These are phyloP conservation scores for Kurtzmaniella quercitrusa DNA, from an alignment of 1,139 yeast genomes.

Conservation along the genomic window DNA sequence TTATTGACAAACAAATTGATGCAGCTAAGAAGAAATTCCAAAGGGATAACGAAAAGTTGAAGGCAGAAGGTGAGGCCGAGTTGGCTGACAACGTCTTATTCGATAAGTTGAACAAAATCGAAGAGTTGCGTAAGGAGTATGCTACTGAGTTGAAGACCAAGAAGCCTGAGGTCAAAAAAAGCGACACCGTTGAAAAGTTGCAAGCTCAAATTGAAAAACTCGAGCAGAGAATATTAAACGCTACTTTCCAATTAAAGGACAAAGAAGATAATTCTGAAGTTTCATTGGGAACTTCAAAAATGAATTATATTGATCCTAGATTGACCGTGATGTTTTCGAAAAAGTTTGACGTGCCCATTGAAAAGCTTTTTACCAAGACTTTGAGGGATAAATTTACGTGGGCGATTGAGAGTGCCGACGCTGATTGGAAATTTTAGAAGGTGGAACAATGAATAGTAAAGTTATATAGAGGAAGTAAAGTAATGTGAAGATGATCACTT, in stretches of 20 bases:
- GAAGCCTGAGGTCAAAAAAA: constrained; percentile 52
- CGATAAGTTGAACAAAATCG: constrained; percentile 55
- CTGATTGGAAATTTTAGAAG: constrained; percentile 71
- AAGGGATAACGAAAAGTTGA: constrained; percentile 74
- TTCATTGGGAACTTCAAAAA: constrained; percentile 87
- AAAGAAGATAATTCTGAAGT: constrained; percentile 94
- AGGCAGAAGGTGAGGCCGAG: constrained; percentile 50
- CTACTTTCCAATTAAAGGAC: constrained; percentile 75
- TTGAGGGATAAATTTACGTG: constrained; percentile 88
- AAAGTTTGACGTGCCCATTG: constrained; percentile 84
- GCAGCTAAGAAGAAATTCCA: constrained; percentile 60
- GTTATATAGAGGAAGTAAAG: background rate
- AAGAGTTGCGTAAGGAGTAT: constrained; percentile 53
- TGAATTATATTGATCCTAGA: constrained; percentile 94
- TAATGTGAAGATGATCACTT: background rate
- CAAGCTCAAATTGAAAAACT: constrained; percentile 68
- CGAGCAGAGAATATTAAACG: constrained; percentile 66
- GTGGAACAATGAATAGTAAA: background rate
- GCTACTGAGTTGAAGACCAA: constrained; percentile 60
- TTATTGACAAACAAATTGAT: constrained; percentile 60
- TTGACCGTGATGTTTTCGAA: constrained; percentile 87
- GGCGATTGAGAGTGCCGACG: constrained; percentile 93
- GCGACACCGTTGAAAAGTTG: constrained; percentile 66
- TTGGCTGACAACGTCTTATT: constrained; percentile 54
- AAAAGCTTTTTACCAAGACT: constrained; percentile 86